Evolutionary conservation across 352 stramenopile genomes (phyloP), one percentile per base, ranked within the genome.

Genomic region (Phytophthora meadii): DNA sequence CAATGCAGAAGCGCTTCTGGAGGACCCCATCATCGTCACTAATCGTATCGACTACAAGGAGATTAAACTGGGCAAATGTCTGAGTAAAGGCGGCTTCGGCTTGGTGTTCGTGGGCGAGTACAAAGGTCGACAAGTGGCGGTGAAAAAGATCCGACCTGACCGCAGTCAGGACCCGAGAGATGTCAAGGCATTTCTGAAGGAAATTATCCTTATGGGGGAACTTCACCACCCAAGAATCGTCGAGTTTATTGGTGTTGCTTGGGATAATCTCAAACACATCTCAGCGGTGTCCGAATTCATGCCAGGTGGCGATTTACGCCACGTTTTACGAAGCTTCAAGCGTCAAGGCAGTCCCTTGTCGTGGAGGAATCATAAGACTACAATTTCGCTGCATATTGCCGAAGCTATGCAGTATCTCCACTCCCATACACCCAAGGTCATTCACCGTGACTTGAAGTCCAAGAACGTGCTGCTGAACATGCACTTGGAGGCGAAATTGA

Each of bases 401-500:
- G 68, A 83, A 25, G 79, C 66, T 3, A 61, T 87, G 36, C 42
- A 57, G 24, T 84, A 88, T 25, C 53, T 89, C 22, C 80, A 89
- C 48, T 74, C 74, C 6, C 62, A 76, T 28, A 70, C 51, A 17
- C 77, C 77, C 4, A 79, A 76, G 47, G 64, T 84, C 17, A 75
- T 82, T 17, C 74, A 82, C 28, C 74, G 74, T 1, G 74, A 79
- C 44, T 42, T 77, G 22, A 77, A 77, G 54, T 77, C 69, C 51
- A 72, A 72, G 34, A 79, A 79, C 41, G 71, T 79, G 34, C 76
- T 84, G 30, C 65, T 88, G 5, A 88, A 83, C 56, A 62, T 60
- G 34, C 67, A 85, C 9, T 52, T 87, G 19, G 68, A 88, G 24
- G 81, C 81, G 1, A 92, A 92, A 41, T 55, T 92, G 34, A 92